Base-by-base conservation (phyloP, 1,284 basidiomycete species). In the Coriolopsis trogii region DNA sequence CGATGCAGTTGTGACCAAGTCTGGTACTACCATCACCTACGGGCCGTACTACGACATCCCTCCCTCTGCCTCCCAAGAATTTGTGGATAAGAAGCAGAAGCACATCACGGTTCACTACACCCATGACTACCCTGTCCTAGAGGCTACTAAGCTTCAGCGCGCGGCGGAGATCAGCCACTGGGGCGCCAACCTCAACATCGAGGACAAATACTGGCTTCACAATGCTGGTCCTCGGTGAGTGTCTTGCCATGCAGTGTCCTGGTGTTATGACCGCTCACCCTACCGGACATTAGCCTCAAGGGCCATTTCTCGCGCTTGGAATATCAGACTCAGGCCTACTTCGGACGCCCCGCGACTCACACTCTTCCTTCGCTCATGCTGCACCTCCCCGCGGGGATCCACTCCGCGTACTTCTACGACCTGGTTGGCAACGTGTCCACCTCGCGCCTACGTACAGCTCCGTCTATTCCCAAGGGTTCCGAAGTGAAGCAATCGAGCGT, bases 361-460 rank as follows among this genome's bases (percentile, higher is more conserved):
- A 78, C 90, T 43, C 74, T 98, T 18, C 78, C 82, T 13, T 80
- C 84, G 20, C 62, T 96, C 46, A 77, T 78, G 9, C 72, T 97
- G 24, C 83, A 87, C 41, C 84, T 98, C 15, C 96, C 96, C 3
- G 72, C 92, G 3, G 87, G 89, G 25, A 86, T 93, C 43, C 82
- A 82, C 56, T 83, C 88, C 55, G 81, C 87, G 0, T 98, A 98
- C 74, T 98, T 83, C 74, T 91, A 89, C 67, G 95, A 98, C 71
- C 74, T 84, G 49, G 91, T 95, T 60, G 97, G 97, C 41, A 99
- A 99, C 69, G 95, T 99, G 29, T 98, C 96, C 6, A 98, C 96
- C 0, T 97, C 95, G 0, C 82, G 79, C 50, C 84, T 99, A 63
- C 86, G 93, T 21, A 73, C 80, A 9, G 78, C 81, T 0, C 81